Conservation (phyloP, 1,284 basidiomycete genomes). For the Ustilago lituana region DNA sequence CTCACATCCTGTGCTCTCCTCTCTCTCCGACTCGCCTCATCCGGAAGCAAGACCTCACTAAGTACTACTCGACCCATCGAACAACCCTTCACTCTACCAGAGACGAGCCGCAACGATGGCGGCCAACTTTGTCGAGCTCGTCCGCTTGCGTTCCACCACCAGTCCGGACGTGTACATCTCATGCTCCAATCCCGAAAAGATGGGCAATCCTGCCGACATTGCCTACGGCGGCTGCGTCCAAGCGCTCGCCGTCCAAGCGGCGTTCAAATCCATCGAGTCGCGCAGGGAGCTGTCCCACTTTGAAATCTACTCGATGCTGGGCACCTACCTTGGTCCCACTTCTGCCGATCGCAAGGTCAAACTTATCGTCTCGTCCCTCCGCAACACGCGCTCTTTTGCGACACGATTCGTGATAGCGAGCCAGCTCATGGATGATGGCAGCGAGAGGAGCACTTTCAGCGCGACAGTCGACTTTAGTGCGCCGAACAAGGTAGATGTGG, state of each 20-base stretch:
- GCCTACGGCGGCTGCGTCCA: constrained; percentile 60
- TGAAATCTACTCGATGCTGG: constrained; percentile 53
- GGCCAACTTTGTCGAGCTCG: constrained; percentile 47
- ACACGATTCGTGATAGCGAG: constrained; percentile 51
- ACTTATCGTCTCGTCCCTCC: constrained; percentile 39
- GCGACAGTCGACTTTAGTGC: constrained; percentile 53
- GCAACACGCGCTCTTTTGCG: constrained; percentile 55
- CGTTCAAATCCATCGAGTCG: constrained; percentile 49
- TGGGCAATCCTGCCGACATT: constrained; percentile 57
- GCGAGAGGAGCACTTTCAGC: constrained; percentile 38
- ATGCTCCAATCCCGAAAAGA: constrained; percentile 42
- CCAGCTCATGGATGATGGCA: constrained; percentile 39
- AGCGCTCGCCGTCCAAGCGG: constrained; percentile 45
- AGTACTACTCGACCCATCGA: no score
- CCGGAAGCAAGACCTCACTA: no score
- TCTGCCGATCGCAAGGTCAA: constrained; percentile 40
- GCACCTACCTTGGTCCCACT: constrained; percentile 56
- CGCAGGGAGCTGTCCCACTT: constrained; percentile 22
- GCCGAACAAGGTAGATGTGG: constrained; percentile 33
- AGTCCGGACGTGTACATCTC: constrained; percentile 44
- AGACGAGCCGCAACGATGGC: no score
- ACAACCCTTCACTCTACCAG: no score
- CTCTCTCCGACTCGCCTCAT: no score
- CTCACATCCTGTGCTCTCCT: not conserved
- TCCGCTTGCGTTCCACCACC: constrained; percentile 39